Conservation (phyloP, 371 early-diverging fungal species). For the Syncephalastrum contaminatum region DNA sequence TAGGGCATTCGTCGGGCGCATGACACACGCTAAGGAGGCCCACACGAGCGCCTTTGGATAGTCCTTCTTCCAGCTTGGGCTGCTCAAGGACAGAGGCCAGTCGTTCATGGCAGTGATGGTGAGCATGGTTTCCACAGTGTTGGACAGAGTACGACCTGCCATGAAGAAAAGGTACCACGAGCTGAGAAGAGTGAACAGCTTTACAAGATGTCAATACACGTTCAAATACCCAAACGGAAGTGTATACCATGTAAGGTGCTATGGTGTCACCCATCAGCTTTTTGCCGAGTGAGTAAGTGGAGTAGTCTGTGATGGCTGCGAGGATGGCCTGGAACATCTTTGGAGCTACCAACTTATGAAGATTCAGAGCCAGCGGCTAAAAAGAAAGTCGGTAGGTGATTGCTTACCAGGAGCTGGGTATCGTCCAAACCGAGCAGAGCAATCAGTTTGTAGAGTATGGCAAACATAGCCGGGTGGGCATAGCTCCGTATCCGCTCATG, state of each 20-base stretch:
- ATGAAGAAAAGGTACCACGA: conserved; percentile 86
- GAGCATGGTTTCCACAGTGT: conserved; percentile 67
- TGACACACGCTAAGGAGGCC: conserved; percentile 76
- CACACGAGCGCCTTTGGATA: conserved; percentile 55
- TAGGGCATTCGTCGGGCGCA: conserved; percentile 84
- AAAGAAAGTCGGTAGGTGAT: background rate
- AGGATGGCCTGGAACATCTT: conserved; percentile 70
- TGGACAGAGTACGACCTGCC: conserved; percentile 72
- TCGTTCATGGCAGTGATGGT: conserved; percentile 69
- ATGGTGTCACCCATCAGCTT: conserved; percentile 31
- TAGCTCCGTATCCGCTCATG: conserved; percentile 66
- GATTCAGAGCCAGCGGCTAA: background rate
- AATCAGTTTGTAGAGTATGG: conserved; percentile 63
- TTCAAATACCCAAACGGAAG: background rate
- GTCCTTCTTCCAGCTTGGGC: conserved; percentile 11
- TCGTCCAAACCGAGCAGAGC: conserved; percentile 62
- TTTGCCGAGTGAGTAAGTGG: conserved; percentile 69
- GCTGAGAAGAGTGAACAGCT: conserved; percentile 71
- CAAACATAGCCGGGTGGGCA: conserved; percentile 79
- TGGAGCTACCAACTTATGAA: conserved; percentile 66
- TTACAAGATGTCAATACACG: conserved; percentile 19
- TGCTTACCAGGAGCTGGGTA: conserved; percentile 50
- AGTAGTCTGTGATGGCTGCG: conserved; percentile 74
- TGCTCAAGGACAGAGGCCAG: conserved; percentile 58
- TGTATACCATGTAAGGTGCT: conserved; percentile 39